Evolutionary conservation across 2,329 filamentous ascomycete species (phyloP).

Genomic region (Aureobasidium lini): DNA sequence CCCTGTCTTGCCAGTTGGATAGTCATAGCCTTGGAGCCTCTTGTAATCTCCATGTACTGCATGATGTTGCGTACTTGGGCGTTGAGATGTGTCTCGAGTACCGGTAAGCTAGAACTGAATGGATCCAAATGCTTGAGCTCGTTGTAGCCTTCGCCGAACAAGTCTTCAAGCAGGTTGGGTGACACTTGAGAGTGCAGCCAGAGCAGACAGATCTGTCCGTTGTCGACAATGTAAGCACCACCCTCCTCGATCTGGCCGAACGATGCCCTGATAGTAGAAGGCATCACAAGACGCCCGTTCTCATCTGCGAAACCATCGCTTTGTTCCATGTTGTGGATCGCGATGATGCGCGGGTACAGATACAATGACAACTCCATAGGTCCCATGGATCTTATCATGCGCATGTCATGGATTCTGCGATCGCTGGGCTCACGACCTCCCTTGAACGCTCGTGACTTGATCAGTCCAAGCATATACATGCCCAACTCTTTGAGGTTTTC

Average conservation of each 20-base stretch:
- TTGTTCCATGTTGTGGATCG: conserved; percentile 79
- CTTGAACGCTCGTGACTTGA: conserved; percentile 92
- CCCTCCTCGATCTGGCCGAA: conserved; percentile 87
- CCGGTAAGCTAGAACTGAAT: conserved; percentile 69
- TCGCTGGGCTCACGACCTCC: conserved; percentile 84
- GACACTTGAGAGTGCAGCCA: conserved; percentile 93
- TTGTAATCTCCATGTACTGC: conserved; percentile 71
- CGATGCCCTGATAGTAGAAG: conserved; percentile 69
- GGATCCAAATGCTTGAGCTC: conserved; percentile 71
- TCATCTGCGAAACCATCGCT: conserved; percentile 91
- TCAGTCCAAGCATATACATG: conserved; percentile 87
- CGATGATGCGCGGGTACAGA: conserved; percentile 88
- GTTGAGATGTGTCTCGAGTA: conserved; percentile 86
- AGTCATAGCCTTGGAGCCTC: conserved; percentile 80
- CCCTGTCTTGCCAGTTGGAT: conserved; percentile 89
- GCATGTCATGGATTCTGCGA: conserved; percentile 81
- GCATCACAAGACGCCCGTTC: conserved; percentile 80
- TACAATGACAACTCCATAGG: conserved; percentile 80
- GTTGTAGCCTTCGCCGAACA: conserved; percentile 72
- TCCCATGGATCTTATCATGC: conserved; percentile 83
- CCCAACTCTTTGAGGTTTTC: conserved; percentile 93
- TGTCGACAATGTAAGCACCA: conserved; percentile 90
- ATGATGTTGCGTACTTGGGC: conserved; percentile 91
- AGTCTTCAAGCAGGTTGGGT: conserved; percentile 79
- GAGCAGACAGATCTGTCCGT: conserved; percentile 82